Base-by-base conservation (phyloP, 1,284 basidiomycete species). In the Leccinum angustisporum region DNA sequence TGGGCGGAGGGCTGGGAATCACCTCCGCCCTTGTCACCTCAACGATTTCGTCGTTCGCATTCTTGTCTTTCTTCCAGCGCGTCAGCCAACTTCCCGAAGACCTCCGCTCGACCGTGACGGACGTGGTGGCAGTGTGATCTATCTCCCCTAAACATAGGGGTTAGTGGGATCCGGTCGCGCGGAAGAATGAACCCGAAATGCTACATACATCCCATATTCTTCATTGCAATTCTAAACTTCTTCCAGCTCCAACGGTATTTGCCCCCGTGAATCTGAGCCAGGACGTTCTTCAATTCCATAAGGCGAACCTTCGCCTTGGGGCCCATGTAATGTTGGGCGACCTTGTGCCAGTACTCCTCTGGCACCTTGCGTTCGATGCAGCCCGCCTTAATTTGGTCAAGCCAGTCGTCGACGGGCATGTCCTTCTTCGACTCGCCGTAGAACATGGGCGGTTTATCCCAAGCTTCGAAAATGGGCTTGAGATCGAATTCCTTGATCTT, bases 171-270 rank as follows among this genome's bases (percentile, higher is more conserved):
- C 30, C 18, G 3, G n/a, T 56, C 14, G 2, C 54, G 58, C 55
- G 52, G 61, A 53, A 21, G n/a, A n/a, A 56, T 33, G 55, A 63
- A 46, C 36, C 27, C 59, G 43, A 51, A 54, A 60, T 58, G 40
- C 5, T 31, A 83, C 90, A 75, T 68, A 91, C 90, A 91, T 58
- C 88, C 87, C 87, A 91, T 88, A 70, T 85, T 91, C 58, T 80
- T 76, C 83, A 91, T 87, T 4, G 89, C 89, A 57, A 87, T 79
- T 76, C 83, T 85, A 77, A 87, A 91, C 66, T 84, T 87, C 77
- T 90, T 88, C 89, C 89, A 91, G 63, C 82, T 86, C 89, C 90
- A 91, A 46, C 83, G 79, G 68, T 90, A 90, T 67, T 84, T 86
- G 18, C 87, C 86, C 8, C 87, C 88, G 62, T 91, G 83, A 67